These are phyloP conservation scores for Camellia japonica DNA, from an alignment of 148 eudicot species.

Conservation along the genomic window DNA sequence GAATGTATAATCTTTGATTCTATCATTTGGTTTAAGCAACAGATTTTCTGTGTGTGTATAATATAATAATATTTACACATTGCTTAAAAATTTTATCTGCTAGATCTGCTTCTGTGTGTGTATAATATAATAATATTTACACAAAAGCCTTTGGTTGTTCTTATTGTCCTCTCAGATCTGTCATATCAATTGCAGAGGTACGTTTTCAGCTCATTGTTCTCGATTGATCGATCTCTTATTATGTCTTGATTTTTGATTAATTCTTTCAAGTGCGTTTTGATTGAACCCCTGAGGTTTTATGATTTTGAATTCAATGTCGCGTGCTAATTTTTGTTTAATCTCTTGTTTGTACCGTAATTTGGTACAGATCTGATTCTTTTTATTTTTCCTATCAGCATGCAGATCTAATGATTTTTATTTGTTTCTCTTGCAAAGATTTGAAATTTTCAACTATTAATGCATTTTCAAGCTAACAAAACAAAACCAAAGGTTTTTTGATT, in stretches of 20 bases:
- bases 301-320: background rate
- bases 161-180: background rate
- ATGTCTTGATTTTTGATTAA: background rate
- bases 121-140: no score
- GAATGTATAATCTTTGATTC: no score
- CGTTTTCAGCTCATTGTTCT: constrained; percentile 3
- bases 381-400: background rate
- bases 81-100: background rate
- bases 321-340: background rate
- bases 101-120: background rate
- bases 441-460: background rate
- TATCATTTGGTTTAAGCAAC: no score
- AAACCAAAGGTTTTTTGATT: no score
- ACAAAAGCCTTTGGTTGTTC: background rate
- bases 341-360: background rate
- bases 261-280: background rate
- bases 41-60: no score
- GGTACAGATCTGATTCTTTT: background rate
- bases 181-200: constrained; percentile 1
- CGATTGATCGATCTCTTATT: background rate
- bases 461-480: background rate
- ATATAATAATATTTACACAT: no score
- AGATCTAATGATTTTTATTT: background rate
- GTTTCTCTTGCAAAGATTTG: background rate
- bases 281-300: background rate